These are phyloP conservation scores for Euphorbia corollata DNA, from an alignment of 441 rosid genomes.

Conservation along the genomic window DNA sequence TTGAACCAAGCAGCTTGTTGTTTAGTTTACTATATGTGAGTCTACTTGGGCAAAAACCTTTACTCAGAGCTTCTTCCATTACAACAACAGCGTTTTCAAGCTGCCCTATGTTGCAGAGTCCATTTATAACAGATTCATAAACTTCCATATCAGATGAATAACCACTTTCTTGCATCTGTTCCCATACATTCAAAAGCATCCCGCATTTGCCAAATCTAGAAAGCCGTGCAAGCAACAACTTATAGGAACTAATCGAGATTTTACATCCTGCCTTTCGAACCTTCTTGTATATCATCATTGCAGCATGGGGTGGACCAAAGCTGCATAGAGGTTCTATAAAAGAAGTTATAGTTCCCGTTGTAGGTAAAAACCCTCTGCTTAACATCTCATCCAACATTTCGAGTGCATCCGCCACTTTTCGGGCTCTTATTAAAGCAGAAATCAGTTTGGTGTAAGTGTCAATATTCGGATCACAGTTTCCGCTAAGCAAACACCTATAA, in stretches of 20 bases:
- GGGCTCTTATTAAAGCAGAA: conserved; percentile 56
- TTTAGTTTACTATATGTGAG: conserved; percentile 63
- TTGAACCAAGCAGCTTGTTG: conserved; percentile 58
- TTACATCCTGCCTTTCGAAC: conserved; percentile 63
- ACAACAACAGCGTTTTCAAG: conserved; percentile 81
- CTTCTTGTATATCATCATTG: conserved; percentile 63
- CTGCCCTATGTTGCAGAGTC: conserved; percentile 85
- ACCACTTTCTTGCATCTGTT: conserved; percentile 78
- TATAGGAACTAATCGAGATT: conserved; percentile 60
- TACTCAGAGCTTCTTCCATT: conserved; percentile 68
- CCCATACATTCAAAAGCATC: conserved; percentile 65
- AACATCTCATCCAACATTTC: conserved; percentile 81
- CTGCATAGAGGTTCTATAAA: conserved; percentile 63
- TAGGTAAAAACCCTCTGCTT: conserved; percentile 46
- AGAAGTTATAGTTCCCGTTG: conserved; percentile 55
- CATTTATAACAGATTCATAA: conserved; percentile 69
- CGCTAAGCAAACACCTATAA: conserved; percentile 43
- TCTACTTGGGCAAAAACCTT: conserved; percentile 85
- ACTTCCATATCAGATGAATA: conserved; percentile 59
- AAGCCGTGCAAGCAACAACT: conserved; percentile 66
- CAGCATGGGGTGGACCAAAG: conserved; percentile 91
- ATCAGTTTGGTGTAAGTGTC: conserved; percentile 61
- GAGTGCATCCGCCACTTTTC: conserved; percentile 81
- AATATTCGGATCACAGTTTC: conserved; percentile 45
- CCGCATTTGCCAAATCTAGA: conserved; percentile 93